Evolutionary conservation across 2,329 filamentous ascomycete species (phyloP), one percentile per base, ranked within the genome.

Genomic region (Diaporthe australafricana): DNA sequence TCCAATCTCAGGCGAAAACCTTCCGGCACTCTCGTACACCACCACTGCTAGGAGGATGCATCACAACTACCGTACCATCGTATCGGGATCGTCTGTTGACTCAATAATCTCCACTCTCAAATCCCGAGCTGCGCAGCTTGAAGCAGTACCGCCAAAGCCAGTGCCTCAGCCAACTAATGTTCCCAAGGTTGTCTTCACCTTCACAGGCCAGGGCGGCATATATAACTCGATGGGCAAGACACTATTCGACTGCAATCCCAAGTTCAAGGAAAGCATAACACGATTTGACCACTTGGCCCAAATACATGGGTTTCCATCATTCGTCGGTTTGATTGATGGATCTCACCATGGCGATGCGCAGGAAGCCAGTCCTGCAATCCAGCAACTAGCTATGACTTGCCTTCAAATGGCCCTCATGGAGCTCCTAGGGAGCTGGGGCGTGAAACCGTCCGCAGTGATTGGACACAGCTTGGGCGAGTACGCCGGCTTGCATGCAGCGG

Each of bases 381-480:
- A 91, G 40, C 56, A 62, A 78, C 83, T 90, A 3, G 87, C 84
- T 2, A 79, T 88, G 25, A 81, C 81, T 48, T 87, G 85, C 70
- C 84, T 89, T 53, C 85, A 91, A 79, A 90, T 89, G 81, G 88
- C 89, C 5, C 80, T 90, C 14, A 85, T 85, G 2, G 84, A 83
- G 45, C 81, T 90, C 1, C 91, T 88, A 88, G 77, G 74, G n/a
- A 87, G 85, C 2, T 88, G 87, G 85, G 88, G 87, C 35, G 82
- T 91, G 70, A 81, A 79, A 42, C 88, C 89, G 1, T 27, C 50
- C 27, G 56, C 53, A 4, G 86, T 88, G 1, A 78, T 88, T 16
- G 87, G 87, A 5, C 87, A 88, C 78, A 92, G 89, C 74, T 81
- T 93, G 35, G 91, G 91, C 55, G 91, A 93, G 79, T 93, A 92